Conservation (phyloP, 352 stramenopile species). For the Phytophthora pistaciae region DNA sequence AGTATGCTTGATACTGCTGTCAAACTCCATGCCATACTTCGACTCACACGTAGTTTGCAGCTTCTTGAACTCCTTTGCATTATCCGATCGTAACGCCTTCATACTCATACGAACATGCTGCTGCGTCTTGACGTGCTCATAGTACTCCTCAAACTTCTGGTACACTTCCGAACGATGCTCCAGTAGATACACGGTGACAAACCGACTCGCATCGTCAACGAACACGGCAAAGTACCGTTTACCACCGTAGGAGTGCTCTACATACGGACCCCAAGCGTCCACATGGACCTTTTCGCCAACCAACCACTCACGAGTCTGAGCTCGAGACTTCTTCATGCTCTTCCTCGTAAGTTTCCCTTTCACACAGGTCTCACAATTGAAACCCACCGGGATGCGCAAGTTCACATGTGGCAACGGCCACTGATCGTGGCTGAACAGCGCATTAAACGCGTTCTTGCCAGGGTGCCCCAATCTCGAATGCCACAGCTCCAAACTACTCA, state of each 20-base stretch:
- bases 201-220: constrained; percentile 28
- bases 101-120: constrained; percentile 28
- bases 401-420: constrained; percentile 5
- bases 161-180: constrained; percentile 27
- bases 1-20: constrained; percentile 26
- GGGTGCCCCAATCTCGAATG: constrained; percentile 5
- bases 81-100: constrained; percentile 21
- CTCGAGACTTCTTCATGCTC: not conserved
- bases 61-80: constrained; percentile 26
- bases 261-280: constrained; percentile 6
- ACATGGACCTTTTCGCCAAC: constrained; percentile 6
- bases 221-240: constrained; percentile 6
- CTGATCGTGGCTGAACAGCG: constrained; percentile 7
- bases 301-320: constrained; percentile 6
- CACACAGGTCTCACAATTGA: constrained; percentile 12
- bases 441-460: constrained; percentile 7
- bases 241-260: not conserved
- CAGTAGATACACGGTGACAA: constrained; percentile 17
- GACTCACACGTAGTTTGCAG: constrained; percentile 4
- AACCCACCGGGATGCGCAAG: not conserved
- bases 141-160: constrained; percentile 25
- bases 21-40: constrained; percentile 29
- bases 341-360: constrained; percentile 7
- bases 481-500: constrained; percentile 4
- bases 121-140: constrained; percentile 17